These are phyloP conservation scores for Dissophora globulifera DNA, from an alignment of 192 early-diverging fungal species.

Conservation along the genomic window DNA sequence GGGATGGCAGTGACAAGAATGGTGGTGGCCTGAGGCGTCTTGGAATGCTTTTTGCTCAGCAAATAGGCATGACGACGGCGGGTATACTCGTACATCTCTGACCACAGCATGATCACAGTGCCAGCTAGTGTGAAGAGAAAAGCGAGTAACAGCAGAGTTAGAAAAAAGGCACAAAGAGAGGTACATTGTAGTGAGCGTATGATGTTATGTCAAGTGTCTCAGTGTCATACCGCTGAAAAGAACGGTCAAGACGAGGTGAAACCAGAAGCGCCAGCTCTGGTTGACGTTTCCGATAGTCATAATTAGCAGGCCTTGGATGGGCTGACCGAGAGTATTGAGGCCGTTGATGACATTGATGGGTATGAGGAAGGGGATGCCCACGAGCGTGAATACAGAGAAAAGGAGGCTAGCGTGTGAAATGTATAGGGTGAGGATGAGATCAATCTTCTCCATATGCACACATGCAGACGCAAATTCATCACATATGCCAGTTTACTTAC, in stretches of 20 bases:
- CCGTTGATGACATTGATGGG: constrained; percentile 78
- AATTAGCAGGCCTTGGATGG: constrained; percentile 49
- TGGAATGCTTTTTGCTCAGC: constrained; percentile 59
- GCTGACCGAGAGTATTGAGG: constrained; percentile 3
- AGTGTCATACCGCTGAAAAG: constrained; percentile 62
- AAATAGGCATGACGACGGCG: constrained; percentile 77
- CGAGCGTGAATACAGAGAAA: constrained; percentile 68
- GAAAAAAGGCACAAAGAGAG: no score
- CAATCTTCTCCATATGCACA: no score
- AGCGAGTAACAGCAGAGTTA: no score
- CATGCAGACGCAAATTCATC: no score
- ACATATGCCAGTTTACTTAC: no score
- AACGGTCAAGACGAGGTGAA: constrained; percentile 70
- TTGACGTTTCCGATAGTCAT: constrained; percentile 81
- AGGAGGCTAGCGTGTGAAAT: constrained; percentile 60
- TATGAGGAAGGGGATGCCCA: constrained; percentile 70
- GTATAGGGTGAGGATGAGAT: no score
- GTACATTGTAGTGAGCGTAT: no score
- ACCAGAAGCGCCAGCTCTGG: constrained; percentile 69
- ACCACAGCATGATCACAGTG: constrained; percentile 49
- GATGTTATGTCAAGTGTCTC: no score
- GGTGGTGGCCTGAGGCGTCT: constrained; percentile 65
- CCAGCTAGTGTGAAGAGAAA: no score
- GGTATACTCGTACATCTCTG: constrained; percentile 69
- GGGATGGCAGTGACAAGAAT: constrained; percentile 80